Base-by-base conservation (phyloP, 495 filamentous ascomycete species). In the Penicillium antarcticum region DNA sequence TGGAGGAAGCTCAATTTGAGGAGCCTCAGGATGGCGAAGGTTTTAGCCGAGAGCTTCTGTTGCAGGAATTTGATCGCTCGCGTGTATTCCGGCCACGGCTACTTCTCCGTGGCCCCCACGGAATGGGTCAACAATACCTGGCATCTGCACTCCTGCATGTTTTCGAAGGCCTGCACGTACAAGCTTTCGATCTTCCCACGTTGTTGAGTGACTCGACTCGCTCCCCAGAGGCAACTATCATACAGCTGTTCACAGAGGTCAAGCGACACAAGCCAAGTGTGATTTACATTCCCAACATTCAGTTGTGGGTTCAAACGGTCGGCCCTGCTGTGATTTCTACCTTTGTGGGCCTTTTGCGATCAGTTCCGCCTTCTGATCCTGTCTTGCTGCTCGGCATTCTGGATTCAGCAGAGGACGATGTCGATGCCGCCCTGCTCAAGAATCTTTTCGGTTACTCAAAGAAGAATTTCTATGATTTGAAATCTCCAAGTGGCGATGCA, bases 71-170 rank as follows among this genome's bases (percentile, higher is more conserved):
- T 58, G 91, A 97, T 52, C 83, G 80, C 38, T 87, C 89, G 32
- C 84, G 94, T 8, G 81, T 97, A 42, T 98, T 94, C 73, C 82
- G 95, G 13, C 94, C 94, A 8, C 79, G 94, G 32, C 69, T 97
- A 49, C 78, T 98, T 18, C 80, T 97, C 44, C 77, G 82, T 33
- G 94, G 94, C 10, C 50, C 74, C 8, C 78, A 80, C 26, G 94
- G 94, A 1, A 97, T 97, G 92, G 94, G 94, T 1, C 94, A 98
- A 71, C 82, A 87, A 48, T 97, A 98, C 61, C 73, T 98, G 44
- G 87, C 89, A 17, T 82, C 80, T n/a, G 94, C 94, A 29, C 69
- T 96, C 33, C 69, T 97, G 38, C 86, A 96, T 65, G 82, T 95
- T 51, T 85, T 97, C 59, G 95, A 98, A 69, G 88, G 89, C 36